Evolutionary conservation across 2,329 filamentous ascomycete genomes (phyloP).

Genomic region (Teratosphaeria pseudoeucalypti): DNA sequence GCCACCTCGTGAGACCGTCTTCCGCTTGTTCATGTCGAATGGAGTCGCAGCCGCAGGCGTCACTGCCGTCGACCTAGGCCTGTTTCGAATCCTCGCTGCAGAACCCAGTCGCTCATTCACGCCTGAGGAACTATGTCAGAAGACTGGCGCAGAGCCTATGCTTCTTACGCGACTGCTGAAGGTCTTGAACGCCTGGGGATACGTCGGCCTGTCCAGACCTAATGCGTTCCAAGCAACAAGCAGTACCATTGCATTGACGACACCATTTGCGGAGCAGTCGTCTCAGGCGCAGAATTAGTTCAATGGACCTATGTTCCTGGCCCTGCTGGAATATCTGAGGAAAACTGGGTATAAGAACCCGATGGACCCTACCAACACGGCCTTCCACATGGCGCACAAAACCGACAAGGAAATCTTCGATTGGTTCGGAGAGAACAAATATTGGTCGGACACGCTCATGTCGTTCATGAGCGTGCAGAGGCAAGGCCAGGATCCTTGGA

Average conservation of each 20-base stretch:
- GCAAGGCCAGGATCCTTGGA: neutral
- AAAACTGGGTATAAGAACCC: neutral
- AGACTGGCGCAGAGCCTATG: neutral
- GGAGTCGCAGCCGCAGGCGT: neutral
- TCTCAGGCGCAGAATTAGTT: neutral
- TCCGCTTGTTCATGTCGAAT: neutral
- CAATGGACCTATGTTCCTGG: neutral
- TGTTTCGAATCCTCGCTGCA: neutral
- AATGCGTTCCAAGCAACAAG: neutral
- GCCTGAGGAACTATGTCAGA: neutral
- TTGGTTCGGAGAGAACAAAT: neutral
- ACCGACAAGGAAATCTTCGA: neutral
- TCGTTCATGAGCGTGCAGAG: neutral
- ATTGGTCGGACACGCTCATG: neutral
- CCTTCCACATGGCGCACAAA: neutral
- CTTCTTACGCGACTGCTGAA: neutral
- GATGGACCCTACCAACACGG: neutral
- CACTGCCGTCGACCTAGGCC: neutral
- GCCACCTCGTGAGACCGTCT: neutral
- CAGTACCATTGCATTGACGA: neutral
- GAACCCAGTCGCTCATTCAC: neutral
- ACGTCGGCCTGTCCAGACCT: neutral
- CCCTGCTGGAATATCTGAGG: neutral
- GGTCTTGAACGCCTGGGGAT: neutral
- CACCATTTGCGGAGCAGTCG: neutral